Conservation (phyloP, 352 stramenopile species). For the Plasmopara halstedii region DNA sequence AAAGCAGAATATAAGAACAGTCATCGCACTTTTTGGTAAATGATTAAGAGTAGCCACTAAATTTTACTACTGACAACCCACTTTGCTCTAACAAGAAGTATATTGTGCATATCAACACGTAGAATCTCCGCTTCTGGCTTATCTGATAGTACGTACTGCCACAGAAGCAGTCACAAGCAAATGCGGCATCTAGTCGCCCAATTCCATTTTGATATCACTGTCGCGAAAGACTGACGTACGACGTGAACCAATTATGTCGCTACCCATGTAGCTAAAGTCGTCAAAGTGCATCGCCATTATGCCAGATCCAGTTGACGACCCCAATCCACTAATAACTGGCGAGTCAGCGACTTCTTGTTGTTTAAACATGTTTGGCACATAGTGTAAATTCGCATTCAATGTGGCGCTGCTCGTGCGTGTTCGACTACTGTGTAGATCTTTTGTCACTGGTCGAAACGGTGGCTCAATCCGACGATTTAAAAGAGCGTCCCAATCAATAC, state of each 20-base stretch:
- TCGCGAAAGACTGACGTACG: constrained; percentile 76
- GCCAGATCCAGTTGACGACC: constrained; percentile 34
- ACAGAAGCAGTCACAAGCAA: too few species aligned
- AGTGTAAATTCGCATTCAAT: constrained; percentile 58
- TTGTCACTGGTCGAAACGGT: constrained; percentile 57
- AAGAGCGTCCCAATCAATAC: constrained; percentile 71
- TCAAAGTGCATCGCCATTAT: constrained; percentile 81
- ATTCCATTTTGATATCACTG: constrained; percentile 81
- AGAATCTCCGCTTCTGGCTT: too few species aligned
- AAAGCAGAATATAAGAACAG: too few species aligned
- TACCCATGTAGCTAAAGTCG: constrained; percentile 85
- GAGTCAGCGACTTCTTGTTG: constrained; percentile 80
- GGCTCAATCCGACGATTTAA: constrained; percentile 56
- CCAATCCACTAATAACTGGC: constrained; percentile 47
- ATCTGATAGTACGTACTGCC: too few species aligned
- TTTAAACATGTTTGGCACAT: constrained; percentile 75
- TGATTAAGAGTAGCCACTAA: neutral
- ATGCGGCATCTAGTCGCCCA: constrained; percentile 58
- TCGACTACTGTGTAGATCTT: constrained; percentile 20
- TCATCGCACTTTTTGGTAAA: neutral
- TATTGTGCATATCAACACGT: too few species aligned
- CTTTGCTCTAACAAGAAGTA: too few species aligned
- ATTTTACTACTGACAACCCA: too few species aligned
- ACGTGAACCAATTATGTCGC: constrained; percentile 77
- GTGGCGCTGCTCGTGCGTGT: constrained; percentile 41